A percentile compares a stretch with the other conserved stretches of the same genome.
Evolutionary conservation across 352 stramenopile species (phyloP).

Genomic region (Pythium scleroteichum): DNA sequence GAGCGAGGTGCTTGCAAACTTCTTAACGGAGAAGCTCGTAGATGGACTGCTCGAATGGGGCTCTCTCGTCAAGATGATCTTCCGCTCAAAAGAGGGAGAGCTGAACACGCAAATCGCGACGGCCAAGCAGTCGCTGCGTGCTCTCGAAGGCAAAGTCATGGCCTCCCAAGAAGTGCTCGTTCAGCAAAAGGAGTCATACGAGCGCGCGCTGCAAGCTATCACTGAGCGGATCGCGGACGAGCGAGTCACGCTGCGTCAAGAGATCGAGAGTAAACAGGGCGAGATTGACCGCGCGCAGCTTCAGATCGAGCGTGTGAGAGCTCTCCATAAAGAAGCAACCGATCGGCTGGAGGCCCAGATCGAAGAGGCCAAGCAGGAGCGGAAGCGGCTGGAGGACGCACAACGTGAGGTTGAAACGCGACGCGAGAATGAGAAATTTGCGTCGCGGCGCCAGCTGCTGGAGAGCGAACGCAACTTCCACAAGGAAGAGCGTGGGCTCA

Average conservation of each 20-base stretch:
- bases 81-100: slow-evolving; percentile 45
- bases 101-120: slow-evolving; percentile 39
- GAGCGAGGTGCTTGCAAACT: slow-evolving; percentile 38
- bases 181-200: slow-evolving; percentile 66
- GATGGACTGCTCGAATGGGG: slow-evolving; percentile 63
- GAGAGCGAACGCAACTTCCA: slow-evolving; percentile 69
- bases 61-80: slow-evolving; percentile 44
- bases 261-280: slow-evolving; percentile 60
- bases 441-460: slow-evolving; percentile 52
- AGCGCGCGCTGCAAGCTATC: slow-evolving; percentile 59
- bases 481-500: slow-evolving; percentile 64
- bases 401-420: slow-evolving; percentile 41
- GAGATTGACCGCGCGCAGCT: slow-evolving; percentile 57
- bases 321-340: slow-evolving; percentile 64
- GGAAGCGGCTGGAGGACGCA: slow-evolving; percentile 42
- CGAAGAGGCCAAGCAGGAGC: slow-evolving; percentile 60
- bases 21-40: slow-evolving; percentile 52
- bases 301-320: slow-evolving; percentile 54
- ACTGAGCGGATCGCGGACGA: slow-evolving; percentile 54
- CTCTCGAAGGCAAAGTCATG: slow-evolving; percentile 58
- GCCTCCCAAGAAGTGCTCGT: slow-evolving; percentile 55
- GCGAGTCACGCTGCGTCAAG: slow-evolving; percentile 39
- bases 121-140: slow-evolving; percentile 46
- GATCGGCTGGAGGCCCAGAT: slow-evolving; percentile 50
- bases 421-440: slow-evolving; percentile 48